Percentiles rank a stretch among this genome's conserved stretches.
Evolutionary conservation across 164 flowering plant species (phyloP).

Genomic region (Tetracentron sinense): DNA sequence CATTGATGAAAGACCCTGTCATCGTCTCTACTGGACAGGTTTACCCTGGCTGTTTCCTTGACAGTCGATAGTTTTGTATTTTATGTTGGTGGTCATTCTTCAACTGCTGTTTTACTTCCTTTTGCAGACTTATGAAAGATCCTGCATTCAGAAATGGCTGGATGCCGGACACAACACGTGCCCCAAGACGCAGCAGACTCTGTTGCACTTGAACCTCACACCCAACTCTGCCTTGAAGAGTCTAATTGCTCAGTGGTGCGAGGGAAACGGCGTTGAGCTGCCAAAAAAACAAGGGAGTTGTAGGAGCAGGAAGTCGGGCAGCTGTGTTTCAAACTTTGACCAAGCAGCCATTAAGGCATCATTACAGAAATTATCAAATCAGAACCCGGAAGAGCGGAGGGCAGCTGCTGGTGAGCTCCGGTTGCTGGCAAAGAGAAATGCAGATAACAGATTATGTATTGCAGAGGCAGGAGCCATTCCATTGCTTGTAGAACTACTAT

Average conservation of each 20-base stretch:
- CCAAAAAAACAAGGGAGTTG: constrained; percentile 19
- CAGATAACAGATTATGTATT: constrained; percentile 29
- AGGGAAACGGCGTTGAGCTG: constrained; percentile 29
- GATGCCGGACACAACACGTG: constrained; percentile 31
- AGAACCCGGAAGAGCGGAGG: constrained; percentile 22
- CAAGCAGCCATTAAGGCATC: constrained; percentile 16
- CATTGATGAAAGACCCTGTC: background rate
- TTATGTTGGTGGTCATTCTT: background rate
- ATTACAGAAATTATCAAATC: constrained; percentile 16
- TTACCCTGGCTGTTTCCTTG: background rate
- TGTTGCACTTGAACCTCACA: constrained; percentile 23
- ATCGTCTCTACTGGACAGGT: constrained; percentile 1
- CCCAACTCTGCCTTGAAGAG: constrained; percentile 33
- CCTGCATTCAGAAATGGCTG: constrained; percentile 32
- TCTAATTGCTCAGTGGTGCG: constrained; percentile 34
- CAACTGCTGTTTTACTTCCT: background rate
- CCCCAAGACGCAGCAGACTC: constrained; percentile 33
- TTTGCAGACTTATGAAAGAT: constrained; percentile 31
- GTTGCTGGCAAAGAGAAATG: constrained; percentile 31
- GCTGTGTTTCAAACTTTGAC: constrained; percentile 16
- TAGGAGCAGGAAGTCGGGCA: constrained; percentile 12
- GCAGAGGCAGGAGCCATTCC: constrained; percentile 31
- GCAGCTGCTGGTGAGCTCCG: constrained; percentile 33
- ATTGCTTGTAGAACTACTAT: constrained; percentile 21
- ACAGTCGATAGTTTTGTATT: background rate